Evolutionary conservation across 164 flowering plant species (phyloP).

Genomic region (Sextonia rubra): DNA sequence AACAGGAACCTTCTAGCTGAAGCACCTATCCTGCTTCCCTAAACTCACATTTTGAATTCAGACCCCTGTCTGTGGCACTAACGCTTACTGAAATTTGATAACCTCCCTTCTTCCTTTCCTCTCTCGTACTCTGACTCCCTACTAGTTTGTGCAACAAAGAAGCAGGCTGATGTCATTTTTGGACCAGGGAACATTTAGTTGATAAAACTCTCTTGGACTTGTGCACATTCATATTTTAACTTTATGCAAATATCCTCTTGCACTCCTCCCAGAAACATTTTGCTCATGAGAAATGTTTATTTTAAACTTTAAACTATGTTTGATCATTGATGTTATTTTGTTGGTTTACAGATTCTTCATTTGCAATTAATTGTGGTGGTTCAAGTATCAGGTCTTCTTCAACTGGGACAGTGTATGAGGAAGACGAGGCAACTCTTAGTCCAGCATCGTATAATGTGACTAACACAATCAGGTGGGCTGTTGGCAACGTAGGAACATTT

Average conservation of each 20-base stretch:
- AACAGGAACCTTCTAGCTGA: background rate
- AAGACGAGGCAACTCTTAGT: constrained; percentile 54
- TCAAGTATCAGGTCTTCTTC: constrained; percentile 36
- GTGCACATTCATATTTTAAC: background rate
- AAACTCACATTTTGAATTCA: background rate
- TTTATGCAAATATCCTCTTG: background rate
- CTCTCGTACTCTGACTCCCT: too few species aligned
- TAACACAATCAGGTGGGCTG: constrained; percentile 55
- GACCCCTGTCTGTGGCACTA: background rate
- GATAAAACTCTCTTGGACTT: background rate
- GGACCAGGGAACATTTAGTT: background rate
- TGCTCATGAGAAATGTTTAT: too few species aligned
- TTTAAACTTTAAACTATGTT: background rate
- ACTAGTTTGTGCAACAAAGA: background rate
- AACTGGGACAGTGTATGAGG: constrained; percentile 31
- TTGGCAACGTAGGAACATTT: constrained; percentile 66
- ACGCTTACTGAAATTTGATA: too few species aligned
- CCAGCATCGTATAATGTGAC: constrained; percentile 62
- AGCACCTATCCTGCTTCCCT: background rate
- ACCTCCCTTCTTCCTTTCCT: too few species aligned
- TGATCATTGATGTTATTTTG: background rate
- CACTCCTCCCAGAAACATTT: background rate
- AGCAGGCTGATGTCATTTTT: too few species aligned
- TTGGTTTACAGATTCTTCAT: constrained; percentile 46
- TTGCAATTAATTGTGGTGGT: constrained; percentile 84